Percentiles rank a stretch among this genome's conserved stretches.
Evolutionary conservation across 306 rosid species (phyloP).

Genomic region (Ormosia emarginata): DNA sequence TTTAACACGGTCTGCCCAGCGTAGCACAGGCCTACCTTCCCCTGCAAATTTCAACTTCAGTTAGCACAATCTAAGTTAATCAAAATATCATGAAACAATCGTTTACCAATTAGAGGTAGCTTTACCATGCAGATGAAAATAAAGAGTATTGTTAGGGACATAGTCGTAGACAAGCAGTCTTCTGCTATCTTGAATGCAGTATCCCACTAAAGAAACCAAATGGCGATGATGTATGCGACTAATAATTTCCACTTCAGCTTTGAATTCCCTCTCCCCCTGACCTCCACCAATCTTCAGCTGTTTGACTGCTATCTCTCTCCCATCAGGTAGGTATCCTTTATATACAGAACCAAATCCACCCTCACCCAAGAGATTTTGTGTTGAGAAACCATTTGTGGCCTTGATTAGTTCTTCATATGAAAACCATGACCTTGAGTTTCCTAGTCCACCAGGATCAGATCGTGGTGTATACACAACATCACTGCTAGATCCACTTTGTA

Average conservation of each 20-base stretch:
- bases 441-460: conserved; percentile 55
- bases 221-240: conserved; percentile 95
- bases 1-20: conserved; percentile 77
- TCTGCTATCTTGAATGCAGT: conserved; percentile 66
- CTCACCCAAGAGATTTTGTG: conserved; percentile 77
- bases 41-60: conserved; percentile 40
- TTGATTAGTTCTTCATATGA: conserved; percentile 70
- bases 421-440: conserved; percentile 84
- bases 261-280: conserved; percentile 90
- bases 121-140: conserved; percentile 89
- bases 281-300: conserved; percentile 80
- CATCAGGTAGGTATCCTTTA: conserved; percentile 83
- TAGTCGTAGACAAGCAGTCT: conserved; percentile 91
- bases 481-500: conserved; percentile 55
- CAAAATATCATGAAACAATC: conserved; percentile 12
- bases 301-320: conserved; percentile 86
- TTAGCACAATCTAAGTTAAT: conserved; percentile 13
- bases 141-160: conserved; percentile 71
- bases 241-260: conserved; percentile 87
- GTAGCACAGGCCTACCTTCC: conserved; percentile 54
- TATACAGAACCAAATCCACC: conserved; percentile 94
- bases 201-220: conserved; percentile 89
- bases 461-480: conserved; percentile 57
- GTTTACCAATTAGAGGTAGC: conserved; percentile 16
- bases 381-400: conserved; percentile 77